Base-by-base conservation (phyloP, 2,329 filamentous ascomycete genomes). In the Paraconiothyrium brasiliense region DNA sequence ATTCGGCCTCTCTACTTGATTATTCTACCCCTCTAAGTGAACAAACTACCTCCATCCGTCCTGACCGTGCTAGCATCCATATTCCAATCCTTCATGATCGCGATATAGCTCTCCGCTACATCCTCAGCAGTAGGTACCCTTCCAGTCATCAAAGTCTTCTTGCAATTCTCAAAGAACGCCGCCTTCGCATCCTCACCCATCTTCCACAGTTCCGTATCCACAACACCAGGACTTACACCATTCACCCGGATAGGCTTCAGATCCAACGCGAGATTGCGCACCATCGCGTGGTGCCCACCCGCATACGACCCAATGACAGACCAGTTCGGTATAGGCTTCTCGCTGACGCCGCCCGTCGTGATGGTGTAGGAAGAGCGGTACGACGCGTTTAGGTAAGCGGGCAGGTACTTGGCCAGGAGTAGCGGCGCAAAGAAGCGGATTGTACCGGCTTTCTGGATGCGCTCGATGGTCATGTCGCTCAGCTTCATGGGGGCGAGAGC, bases 231-330 rank as follows among this genome's bases (percentile, higher is more conserved):
- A 57, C 77, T 80, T 1, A 91, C 85, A 0, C 84, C 71, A 70
- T 92, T 92, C 30, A 90, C 88, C 1, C 90, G 78, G 9, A 90
- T 76, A 0, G 89, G 89, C 64, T 83, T 84, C 58, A 92, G 70
- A 68, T 91, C 89, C 35, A 90, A 68, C 1, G 89, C 89, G 37
- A 92, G 76, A 3, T 81, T 83, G 1, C 85, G 80, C 2, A 82
- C 80, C 71, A 90, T 80, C 3, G 84, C 82, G 54, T 87, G 80
- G 7, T 86, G 64, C 0, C 83, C 87, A 0, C 84, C 82, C 0
- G 81, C 83, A 56, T 83, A 85, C 1, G 78, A 76, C 0, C 80
- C 80, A 1, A 86, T 65, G 22, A 87, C 76, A 4, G 78, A 76
- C 84, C 85, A 89, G 24, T 84, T 79, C 0, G 82, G 79, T 0